These are phyloP conservation scores for Penicillium sp. DNA, from an alignment of 2,329 filamentous ascomycete species.

Conservation along the genomic window DNA sequence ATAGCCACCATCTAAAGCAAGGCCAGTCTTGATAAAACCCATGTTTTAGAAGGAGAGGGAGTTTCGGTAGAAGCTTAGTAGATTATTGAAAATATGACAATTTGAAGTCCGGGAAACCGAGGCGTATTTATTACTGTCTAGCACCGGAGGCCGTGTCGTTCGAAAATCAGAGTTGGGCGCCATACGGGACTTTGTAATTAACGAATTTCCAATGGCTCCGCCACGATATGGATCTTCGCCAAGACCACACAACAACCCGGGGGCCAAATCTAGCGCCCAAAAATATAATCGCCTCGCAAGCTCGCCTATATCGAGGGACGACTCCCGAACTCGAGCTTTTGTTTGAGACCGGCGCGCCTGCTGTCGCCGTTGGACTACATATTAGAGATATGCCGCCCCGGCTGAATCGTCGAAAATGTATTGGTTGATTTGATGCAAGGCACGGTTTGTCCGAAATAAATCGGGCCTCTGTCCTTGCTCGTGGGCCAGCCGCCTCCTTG, in stretches of 20 bases:
- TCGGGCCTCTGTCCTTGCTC: neutral
- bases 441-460: no score
- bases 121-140: neutral
- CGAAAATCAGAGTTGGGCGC: neutral
- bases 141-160: neutral
- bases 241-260: neutral
- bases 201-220: neutral
- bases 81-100: neutral
- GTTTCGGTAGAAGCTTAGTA: neutral
- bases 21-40: slow-evolving; percentile 9
- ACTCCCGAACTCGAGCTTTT: no score
- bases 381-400: neutral
- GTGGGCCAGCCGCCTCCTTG: neutral
- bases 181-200: neutral
- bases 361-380: no score
- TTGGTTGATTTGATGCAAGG: neutral
- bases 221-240: neutral
- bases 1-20: slow-evolving; percentile 1
- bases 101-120: neutral
- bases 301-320: neutral
- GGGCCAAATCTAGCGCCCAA: neutral
- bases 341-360: no score
- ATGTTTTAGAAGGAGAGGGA: neutral
- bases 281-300: neutral
- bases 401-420: neutral